Percentiles rank a stretch among this genome's conserved stretches.
Conservation (phyloP, 2,329 filamentous ascomycete species). For the Hypoxylon rubiginosum region DNA sequence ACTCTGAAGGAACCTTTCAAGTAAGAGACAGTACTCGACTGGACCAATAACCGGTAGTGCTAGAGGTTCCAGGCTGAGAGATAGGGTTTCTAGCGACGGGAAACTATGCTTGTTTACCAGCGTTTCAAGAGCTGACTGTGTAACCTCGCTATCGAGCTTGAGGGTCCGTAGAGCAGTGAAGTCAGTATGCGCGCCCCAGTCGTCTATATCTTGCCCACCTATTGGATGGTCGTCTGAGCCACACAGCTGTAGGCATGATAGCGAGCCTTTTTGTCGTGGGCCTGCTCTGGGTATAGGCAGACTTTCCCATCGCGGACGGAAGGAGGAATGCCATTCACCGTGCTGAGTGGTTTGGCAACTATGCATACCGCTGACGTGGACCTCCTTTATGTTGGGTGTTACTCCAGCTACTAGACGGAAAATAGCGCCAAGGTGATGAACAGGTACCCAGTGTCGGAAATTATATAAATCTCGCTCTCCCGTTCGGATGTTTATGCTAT, state of each 20-base stretch:
- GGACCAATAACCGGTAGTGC: too few species aligned
- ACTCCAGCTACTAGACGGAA: constrained; percentile 10
- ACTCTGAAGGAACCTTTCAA: not conserved
- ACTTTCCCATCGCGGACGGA: constrained; percentile 1
- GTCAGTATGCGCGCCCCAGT: constrained; percentile 9
- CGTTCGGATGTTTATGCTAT: constrained; percentile 15
- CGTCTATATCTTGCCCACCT: not conserved
- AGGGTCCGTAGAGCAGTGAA: constrained; percentile 20
- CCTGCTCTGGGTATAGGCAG: not conserved
- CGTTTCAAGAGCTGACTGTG: not conserved
- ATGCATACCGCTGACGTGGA: not conserved
- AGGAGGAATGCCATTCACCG: not conserved
- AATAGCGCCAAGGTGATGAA: not conserved
- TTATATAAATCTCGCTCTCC: not conserved
- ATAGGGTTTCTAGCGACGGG: constrained; percentile 11
- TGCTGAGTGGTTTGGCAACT: not conserved
- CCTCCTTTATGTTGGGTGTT: constrained; percentile 23
- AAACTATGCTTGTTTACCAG: constrained; percentile 7
- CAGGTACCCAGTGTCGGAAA: not conserved
- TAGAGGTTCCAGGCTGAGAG: not conserved
- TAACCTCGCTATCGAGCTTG: not conserved
- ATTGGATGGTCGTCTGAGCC: not conserved
- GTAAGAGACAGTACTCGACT: not conserved
- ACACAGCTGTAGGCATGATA: constrained; percentile 12
- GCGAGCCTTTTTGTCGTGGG: not conserved